Evolutionary conservation across 2,329 filamentous ascomycete species (phyloP), one percentile per base, ranked within the genome.

Genomic region (Diplodia seriata): DNA sequence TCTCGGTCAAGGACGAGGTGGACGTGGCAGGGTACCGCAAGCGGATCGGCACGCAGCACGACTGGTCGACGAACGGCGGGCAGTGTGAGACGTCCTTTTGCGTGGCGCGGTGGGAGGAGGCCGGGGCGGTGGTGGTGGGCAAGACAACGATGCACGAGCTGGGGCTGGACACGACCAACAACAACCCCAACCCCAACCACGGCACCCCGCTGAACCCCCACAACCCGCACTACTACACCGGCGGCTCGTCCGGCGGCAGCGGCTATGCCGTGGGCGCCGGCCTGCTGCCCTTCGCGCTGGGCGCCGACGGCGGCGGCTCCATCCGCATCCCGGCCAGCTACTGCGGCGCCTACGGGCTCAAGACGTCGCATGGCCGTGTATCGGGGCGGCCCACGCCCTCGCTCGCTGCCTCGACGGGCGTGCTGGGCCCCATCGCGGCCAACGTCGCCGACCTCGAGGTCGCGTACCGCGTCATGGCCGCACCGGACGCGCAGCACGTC

Each of bases 1-100:
- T 96, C 59, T 91, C 90, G 0, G 87, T 95, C 73, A 97, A 97
- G 80, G 93, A 96, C 74, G 92, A 97, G 74, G 85, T 90, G 18
- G 85, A 90, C 70, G 82, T 93, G 38, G 84, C 87, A 70, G 92
- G 91, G 15, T 94, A 93, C 75, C 85, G 86, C 62, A 87, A 85
- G 70, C 90, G 87, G 65, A 80, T 86, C 57, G 92, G 91, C 26
- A 89, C 90, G 73, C 85, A 81, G 70, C 82, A 89, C 55, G 84
- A 90, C 70, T 85, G 86, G 68, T 85, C 82, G 1, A 70, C 82
- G 1, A 70, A 82, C 75, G 70, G 82, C 74, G 59, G 40, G 1
- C 26, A n/a, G 20, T 23, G 26, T 26, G 75, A 79, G 18, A 91
- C 91, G 0, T 85, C 83, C 4, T 94, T 90, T 90, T 91, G 90